Conservation (phyloP, 768 basidiomycete genomes). For the Lentinus brumalis region DNA sequence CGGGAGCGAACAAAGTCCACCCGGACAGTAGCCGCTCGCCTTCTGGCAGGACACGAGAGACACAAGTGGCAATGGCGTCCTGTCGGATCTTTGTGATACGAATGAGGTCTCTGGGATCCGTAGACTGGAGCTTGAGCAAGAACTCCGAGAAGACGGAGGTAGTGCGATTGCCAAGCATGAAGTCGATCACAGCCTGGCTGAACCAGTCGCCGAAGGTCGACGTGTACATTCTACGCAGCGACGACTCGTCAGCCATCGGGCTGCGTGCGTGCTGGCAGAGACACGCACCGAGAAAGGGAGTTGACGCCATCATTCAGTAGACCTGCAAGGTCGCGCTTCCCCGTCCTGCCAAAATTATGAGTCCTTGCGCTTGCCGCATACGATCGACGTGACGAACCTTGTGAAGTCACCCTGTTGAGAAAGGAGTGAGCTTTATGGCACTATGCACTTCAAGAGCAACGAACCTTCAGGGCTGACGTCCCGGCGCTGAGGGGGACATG, state of each 20-base stretch:
- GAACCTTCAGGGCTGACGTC: constrained; percentile 91
- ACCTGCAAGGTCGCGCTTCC: constrained; percentile 91
- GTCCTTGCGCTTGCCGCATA: background rate
- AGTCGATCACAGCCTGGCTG: constrained; percentile 93
- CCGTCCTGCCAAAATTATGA: constrained; percentile 58
- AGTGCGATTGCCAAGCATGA: constrained; percentile 85
- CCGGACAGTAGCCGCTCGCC: constrained; percentile 70
- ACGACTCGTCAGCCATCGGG: background rate
- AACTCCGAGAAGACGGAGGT: constrained; percentile 93
- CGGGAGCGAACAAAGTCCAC: constrained; percentile 92
- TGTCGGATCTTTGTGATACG: constrained; percentile 86
- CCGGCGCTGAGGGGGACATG: constrained; percentile 65
- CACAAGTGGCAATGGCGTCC: constrained; percentile 90
- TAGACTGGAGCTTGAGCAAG: constrained; percentile 80
- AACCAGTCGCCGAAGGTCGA: constrained; percentile 96
- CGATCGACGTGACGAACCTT: constrained; percentile 45
- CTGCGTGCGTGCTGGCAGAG: background rate
- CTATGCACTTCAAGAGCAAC: constrained; percentile 22
- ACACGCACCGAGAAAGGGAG: constrained; percentile 72
- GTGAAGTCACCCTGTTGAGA: constrained; percentile 78
- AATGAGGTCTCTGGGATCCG: constrained; percentile 90
- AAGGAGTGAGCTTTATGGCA: constrained; percentile 8
- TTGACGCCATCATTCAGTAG: constrained; percentile 96
- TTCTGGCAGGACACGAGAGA: constrained; percentile 49
- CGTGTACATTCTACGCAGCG: constrained; percentile 67